Conservation (phyloP, 2,329 filamentous ascomycete genomes). For the Scolecobasidium constrictum region DNA sequence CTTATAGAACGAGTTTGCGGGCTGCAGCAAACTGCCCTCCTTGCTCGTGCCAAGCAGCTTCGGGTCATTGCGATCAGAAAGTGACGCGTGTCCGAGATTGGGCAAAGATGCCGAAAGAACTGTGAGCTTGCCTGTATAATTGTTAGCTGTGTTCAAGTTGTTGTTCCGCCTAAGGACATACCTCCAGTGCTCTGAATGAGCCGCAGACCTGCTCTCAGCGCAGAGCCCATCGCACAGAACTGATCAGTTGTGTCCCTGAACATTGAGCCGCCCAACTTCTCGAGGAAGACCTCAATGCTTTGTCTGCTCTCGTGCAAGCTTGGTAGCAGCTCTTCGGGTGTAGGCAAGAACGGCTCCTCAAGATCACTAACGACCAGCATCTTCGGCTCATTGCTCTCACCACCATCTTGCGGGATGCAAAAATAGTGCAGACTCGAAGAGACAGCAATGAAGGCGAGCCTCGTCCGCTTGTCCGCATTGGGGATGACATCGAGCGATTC, state of each 20-base stretch:
- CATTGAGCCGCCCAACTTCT: constrained; percentile 78
- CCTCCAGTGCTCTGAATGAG: constrained; percentile 83
- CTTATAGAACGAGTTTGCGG: constrained; percentile 95
- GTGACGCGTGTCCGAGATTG: constrained; percentile 78
- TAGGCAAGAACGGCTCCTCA: constrained; percentile 92
- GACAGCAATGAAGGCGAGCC: constrained; percentile 89
- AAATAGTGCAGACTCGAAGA: constrained; percentile 96
- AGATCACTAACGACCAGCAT: constrained; percentile 94
- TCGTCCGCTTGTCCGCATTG: constrained; percentile 88
- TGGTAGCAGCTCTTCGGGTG: constrained; percentile 83
- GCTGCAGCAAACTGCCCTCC: constrained; percentile 78
- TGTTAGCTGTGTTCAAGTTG: too few species aligned
- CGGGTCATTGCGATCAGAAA: constrained; percentile 93
- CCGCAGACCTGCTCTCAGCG: constrained; percentile 86
- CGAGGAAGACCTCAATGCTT: constrained; percentile 84
- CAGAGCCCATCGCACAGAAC: constrained; percentile 89
- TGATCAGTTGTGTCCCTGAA: constrained; percentile 89
- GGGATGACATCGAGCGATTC: constrained; percentile 95
- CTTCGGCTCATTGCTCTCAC: constrained; percentile 72
- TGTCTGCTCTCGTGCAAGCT: constrained; percentile 79
- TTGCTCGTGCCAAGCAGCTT: constrained; percentile 90
- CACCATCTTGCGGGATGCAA: constrained; percentile 77
- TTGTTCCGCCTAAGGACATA: too few species aligned
- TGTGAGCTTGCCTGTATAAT: constrained; percentile 71
- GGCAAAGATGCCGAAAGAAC: constrained; percentile 84